Conservation (phyloP, 2,329 filamentous ascomycete species). For the Epichloe amarillans region DNA sequence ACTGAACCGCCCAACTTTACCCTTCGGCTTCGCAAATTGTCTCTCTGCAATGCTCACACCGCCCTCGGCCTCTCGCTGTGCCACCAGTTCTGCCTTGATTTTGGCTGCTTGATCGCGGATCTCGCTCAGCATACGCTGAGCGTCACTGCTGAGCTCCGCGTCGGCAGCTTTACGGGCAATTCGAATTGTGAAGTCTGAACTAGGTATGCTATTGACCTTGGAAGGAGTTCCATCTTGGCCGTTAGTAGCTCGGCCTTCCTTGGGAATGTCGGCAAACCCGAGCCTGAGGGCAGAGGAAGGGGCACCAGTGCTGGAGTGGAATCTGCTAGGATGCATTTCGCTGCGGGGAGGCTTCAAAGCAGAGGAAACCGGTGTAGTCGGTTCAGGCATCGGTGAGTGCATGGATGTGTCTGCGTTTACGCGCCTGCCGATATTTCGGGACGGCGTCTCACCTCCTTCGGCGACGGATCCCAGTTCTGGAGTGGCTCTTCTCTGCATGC, state of each 20-base stretch:
- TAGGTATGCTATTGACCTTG: constrained; percentile 36
- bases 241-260: constrained; percentile 26
- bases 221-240: constrained; percentile 43
- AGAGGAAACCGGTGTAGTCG: constrained; percentile 49
- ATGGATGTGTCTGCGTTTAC: constrained; percentile 12
- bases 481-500: constrained; percentile 16
- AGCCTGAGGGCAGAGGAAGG: constrained; percentile 69
- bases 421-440: constrained; percentile 14
- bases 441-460: constrained; percentile 29
- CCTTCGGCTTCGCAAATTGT: constrained; percentile 68
- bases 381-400: constrained; percentile 24
- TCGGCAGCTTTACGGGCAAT: constrained; percentile 44
- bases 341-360: constrained; percentile 56
- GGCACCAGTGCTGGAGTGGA: constrained; percentile 61
- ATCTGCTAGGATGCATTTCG: constrained; percentile 87
- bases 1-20: constrained; percentile 68
- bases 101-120: constrained; percentile 58
- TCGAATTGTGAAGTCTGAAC: constrained; percentile 54
- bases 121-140: constrained; percentile 48
- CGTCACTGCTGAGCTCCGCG: constrained; percentile 45
- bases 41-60: constrained; percentile 33
- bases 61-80: constrained; percentile 44
- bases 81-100: constrained; percentile 55
- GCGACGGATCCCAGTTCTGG: constrained; percentile 27
- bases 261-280: constrained; percentile 66